Percentiles rank a stretch among this genome's conserved stretches.
Evolutionary conservation across 768 basidiomycete genomes (phyloP).

Genomic region (Macrocybe gigantea): DNA sequence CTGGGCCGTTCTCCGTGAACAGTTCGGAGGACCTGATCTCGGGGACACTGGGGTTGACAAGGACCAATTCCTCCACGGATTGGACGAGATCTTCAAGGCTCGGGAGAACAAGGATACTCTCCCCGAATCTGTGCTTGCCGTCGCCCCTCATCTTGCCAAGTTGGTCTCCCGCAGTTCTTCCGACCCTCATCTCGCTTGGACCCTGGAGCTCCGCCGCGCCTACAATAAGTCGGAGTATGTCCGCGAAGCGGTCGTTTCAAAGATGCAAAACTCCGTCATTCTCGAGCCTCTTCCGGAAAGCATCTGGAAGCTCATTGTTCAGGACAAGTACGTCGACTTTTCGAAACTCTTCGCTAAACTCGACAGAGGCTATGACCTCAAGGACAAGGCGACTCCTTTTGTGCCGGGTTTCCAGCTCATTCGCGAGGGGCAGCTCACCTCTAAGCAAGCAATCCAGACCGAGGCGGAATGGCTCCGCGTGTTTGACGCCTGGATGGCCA

Average conservation of each 20-base stretch:
- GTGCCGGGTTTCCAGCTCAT: neutral
- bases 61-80: too few species aligned
- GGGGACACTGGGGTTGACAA: too few species aligned
- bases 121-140: slow-evolving; percentile 4
- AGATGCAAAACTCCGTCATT: too few species aligned
- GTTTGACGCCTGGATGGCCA: neutral
- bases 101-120: neutral
- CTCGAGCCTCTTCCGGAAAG: too few species aligned
- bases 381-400: neutral
- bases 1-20: too few species aligned
- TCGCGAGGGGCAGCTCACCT: neutral
- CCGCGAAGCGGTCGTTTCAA: too few species aligned
- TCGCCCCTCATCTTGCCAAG: slow-evolving; percentile 10
- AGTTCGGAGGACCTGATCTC: too few species aligned
- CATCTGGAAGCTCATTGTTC: neutral
- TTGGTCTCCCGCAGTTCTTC: too few species aligned
- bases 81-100: too few species aligned
- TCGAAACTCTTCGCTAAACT: neutral
- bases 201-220: too few species aligned
- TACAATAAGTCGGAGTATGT: too few species aligned
- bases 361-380: neutral
- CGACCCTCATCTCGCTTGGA: too few species aligned
- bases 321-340: neutral
- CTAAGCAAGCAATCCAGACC: neutral
- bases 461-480: neutral